Evolutionary conservation across 2,329 filamentous ascomycete genomes (phyloP).

Genomic region (Apiospora pterosperma): DNA sequence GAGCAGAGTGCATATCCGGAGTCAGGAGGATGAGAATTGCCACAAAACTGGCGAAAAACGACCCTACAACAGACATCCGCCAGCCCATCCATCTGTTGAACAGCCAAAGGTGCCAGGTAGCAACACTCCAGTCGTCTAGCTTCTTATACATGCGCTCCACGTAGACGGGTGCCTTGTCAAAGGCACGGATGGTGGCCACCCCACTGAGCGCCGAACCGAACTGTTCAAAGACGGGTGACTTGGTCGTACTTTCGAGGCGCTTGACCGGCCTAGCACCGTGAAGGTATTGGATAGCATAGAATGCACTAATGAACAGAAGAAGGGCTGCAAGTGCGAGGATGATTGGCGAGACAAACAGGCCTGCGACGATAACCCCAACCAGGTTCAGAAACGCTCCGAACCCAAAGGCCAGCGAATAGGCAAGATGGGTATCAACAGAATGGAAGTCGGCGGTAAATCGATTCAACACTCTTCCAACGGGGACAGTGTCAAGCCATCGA

Average conservation of each 20-base stretch:
- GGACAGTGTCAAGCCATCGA: constrained; percentile 79
- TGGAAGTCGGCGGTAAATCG: constrained; percentile 77
- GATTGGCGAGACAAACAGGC: constrained; percentile 62
- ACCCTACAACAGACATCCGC: constrained; percentile 67
- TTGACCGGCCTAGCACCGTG: constrained; percentile 72
- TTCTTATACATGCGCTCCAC: constrained; percentile 65
- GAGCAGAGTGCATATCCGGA: constrained; percentile 60
- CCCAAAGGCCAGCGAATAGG: constrained; percentile 59
- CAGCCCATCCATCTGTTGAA: constrained; percentile 77
- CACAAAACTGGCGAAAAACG: constrained; percentile 63
- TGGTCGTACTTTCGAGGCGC: constrained; percentile 71
- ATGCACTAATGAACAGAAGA: constrained; percentile 55
- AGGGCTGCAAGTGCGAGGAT: constrained; percentile 60
- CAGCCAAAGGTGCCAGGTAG: constrained; percentile 66
- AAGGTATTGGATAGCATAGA: constrained; percentile 61
- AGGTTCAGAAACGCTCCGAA: constrained; percentile 59
- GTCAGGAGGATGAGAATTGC: constrained; percentile 61
- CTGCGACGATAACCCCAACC: constrained; percentile 63
- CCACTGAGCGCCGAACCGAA: constrained; percentile 72
- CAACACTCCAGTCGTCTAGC: constrained; percentile 65
- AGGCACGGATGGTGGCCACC: constrained; percentile 72
- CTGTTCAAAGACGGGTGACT: constrained; percentile 77
- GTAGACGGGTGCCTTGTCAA: constrained; percentile 65
- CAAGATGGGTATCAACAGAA: constrained; percentile 65
- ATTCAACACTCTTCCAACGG: constrained; percentile 73